These are phyloP conservation scores for Phtheirospermum japonicum DNA, from an alignment of 257 asterid genomes.

Conservation along the genomic window DNA sequence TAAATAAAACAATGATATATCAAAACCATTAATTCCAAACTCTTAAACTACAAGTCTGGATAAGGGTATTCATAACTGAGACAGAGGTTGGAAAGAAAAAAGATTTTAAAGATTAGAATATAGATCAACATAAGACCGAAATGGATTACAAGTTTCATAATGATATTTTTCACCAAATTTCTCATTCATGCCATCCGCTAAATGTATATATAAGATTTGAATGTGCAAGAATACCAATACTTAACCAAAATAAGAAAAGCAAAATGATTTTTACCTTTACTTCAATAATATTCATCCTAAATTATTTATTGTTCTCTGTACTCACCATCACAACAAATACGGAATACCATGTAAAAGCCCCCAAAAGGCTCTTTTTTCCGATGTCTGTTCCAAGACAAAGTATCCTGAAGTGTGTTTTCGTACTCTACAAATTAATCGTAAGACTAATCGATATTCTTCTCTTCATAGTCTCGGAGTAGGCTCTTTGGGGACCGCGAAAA, in stretches of 20 bases:
- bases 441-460: conserved; percentile 2
- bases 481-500: background rate
- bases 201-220: background rate
- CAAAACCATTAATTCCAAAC: no score
- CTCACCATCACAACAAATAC: background rate
- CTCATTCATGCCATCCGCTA: background rate
- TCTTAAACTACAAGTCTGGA: background rate
- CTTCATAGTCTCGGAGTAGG: conserved; percentile 2
- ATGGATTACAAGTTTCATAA: conserved; percentile 11
- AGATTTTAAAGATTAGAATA: no score
- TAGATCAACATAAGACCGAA: background rate
- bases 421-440: background rate
- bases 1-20: no score
- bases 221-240: background rate
- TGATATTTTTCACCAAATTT: no score
- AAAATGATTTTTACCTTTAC: background rate
- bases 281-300: background rate
- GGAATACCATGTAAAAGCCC: background rate
- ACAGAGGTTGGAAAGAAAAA: background rate
- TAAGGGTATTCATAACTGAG: background rate
- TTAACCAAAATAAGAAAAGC: no score
- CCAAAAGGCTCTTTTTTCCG: background rate
- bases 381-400: conserved; percentile 6
- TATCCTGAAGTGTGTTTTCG: background rate
- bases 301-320: background rate